phyloP scores from a whole-genome alignment of 495 filamentous ascomycete species.

The Penicillium robsamsonii region DNA sequence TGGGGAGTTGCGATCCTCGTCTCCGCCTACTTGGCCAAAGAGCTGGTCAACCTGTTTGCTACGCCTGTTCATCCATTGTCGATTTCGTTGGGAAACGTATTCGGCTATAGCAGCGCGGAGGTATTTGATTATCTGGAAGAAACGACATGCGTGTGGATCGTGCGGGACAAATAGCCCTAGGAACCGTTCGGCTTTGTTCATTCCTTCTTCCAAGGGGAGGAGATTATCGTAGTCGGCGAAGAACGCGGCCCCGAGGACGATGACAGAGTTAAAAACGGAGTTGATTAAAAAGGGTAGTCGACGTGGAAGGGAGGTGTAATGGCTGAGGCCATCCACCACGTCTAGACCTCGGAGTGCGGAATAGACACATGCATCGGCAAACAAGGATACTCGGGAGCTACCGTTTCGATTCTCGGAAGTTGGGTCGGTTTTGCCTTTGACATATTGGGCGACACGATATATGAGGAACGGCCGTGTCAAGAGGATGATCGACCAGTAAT shows the following conservation, averaged over 20 bases:
- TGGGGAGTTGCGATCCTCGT: conserved; percentile 16
- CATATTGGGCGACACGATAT: conserved; percentile 47
- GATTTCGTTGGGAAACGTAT: conserved; percentile 39
- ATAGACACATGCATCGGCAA: conserved; percentile 67
- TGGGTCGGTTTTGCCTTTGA: conserved; percentile 37
- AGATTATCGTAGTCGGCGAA: conserved; percentile 63
- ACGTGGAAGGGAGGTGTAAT: conserved; percentile 59
- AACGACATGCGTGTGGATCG: conserved; percentile 63
- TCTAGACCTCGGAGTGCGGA: conserved; percentile 67
- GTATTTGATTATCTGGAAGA: conserved; percentile 61
- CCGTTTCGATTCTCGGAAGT: conserved; percentile 26
- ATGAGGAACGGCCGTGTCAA: conserved; percentile 69
- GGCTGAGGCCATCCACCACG: conserved; percentile 56
- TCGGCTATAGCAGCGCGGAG: conserved; percentile 56
- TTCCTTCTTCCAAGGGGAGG: conserved; percentile 51
- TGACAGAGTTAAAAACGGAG: conserved; percentile 68
- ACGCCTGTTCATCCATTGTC: conserved; percentile 39
- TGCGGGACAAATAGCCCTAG: conserved; percentile 59
- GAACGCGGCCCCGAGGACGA: conserved; percentile 67
- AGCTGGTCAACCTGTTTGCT: conserved; percentile 42
- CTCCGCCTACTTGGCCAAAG: conserved; percentile 36
- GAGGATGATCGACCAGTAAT: conserved; percentile 72
- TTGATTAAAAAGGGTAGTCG: conserved; percentile 71
- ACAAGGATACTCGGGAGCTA: conserved; percentile 55
- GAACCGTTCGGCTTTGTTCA: conserved; percentile 58